A percentile compares a stretch with the other conserved stretches of the same genome.
Conservation (phyloP, 768 basidiomycete genomes). For the Leucocoprinus birnbaumii region DNA sequence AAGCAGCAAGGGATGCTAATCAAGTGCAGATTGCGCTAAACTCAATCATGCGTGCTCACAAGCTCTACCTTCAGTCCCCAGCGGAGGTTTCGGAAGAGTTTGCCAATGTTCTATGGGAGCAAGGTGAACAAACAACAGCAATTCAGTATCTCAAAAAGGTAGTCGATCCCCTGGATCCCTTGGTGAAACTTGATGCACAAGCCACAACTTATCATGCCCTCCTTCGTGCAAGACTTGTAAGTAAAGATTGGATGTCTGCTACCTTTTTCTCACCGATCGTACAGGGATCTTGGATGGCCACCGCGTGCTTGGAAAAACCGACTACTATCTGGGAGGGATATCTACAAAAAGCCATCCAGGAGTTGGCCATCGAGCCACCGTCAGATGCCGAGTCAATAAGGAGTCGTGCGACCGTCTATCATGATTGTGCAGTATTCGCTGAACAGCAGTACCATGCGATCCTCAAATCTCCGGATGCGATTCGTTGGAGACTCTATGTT, state of each 20-base stretch:
- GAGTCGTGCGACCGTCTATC: conserved; percentile 61
- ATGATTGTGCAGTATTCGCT: conserved; percentile 85
- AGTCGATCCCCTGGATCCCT: conserved; percentile 14
- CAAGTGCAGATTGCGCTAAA: conserved; percentile 85
- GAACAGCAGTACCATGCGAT: conserved; percentile 82
- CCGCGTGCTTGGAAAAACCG: conserved; percentile 81
- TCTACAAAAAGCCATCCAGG: conserved; percentile 60
- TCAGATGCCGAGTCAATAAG: conserved; percentile 6
- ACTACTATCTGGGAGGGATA: conserved; percentile 64
- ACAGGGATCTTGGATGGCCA: conserved; percentile 89
- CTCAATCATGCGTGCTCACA: conserved; percentile 74
- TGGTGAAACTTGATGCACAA: conserved; percentile 20
- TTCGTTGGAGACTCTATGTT: conserved; percentile 67
- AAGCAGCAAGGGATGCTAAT: conserved; percentile 64
- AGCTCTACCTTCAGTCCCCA: conserved; percentile 41
- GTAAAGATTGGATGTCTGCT: conserved; percentile 17
- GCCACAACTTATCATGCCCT: conserved; percentile 22
- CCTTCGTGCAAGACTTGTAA: conserved; percentile 64
- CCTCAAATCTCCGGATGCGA: conserved; percentile 62
- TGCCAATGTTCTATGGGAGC: conserved; percentile 86
- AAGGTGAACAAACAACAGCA: conserved; percentile 82
- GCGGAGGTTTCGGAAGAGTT: conserved; percentile 74
- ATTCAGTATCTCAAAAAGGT: conserved; percentile 63
- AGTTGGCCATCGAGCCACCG: conserved; percentile 20
- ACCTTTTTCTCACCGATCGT: background rate